Percentiles rank a stretch among this genome's conserved stretches.
These are phyloP conservation scores for Amanita inopinata DNA, from an alignment of 768 basidiomycete species.

Conservation along the genomic window DNA sequence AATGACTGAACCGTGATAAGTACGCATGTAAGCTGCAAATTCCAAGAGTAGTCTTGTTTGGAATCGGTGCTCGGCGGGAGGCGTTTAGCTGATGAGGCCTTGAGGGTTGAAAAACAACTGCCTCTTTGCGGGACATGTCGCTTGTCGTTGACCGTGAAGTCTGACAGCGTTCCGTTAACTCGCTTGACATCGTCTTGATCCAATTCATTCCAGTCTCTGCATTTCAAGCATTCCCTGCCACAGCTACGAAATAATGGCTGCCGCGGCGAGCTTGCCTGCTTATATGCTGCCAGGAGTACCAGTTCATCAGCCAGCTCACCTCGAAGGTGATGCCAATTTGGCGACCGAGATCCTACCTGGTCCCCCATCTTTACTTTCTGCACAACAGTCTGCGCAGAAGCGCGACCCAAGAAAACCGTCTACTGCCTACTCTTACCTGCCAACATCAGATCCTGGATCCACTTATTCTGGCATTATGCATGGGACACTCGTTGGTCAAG, in stretches of 20 bases:
- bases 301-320: constrained; percentile 67
- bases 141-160: constrained; percentile 8
- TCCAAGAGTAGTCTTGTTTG: too few relatives aligned
- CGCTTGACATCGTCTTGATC: constrained; percentile 6
- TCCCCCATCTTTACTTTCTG: constrained; percentile 64
- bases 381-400: constrained; percentile 63
- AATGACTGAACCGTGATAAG: too few relatives aligned
- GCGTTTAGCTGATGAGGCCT: too few relatives aligned
- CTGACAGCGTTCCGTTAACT: constrained; percentile 6
- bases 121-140: not conserved
- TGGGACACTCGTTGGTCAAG: constrained; percentile 53
- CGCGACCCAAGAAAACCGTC: constrained; percentile 75
- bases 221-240: constrained; percentile 17
- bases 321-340: constrained; percentile 72
- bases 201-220: constrained; percentile 19
- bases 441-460: constrained; percentile 77
- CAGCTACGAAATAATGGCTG: constrained; percentile 45
- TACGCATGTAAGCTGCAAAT: too few relatives aligned
- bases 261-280: constrained; percentile 60
- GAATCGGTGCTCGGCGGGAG: too few relatives aligned
- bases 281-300: constrained; percentile 67
- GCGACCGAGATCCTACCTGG: constrained; percentile 89
- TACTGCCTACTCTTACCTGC: constrained; percentile 68
- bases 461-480: constrained; percentile 75
- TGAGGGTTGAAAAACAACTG: too few relatives aligned